Evolutionary conservation across 345 rosid genomes (phyloP), one percentile per base, ranked within the genome.

Genomic region (Xanthoceras sorbifolium): DNA sequence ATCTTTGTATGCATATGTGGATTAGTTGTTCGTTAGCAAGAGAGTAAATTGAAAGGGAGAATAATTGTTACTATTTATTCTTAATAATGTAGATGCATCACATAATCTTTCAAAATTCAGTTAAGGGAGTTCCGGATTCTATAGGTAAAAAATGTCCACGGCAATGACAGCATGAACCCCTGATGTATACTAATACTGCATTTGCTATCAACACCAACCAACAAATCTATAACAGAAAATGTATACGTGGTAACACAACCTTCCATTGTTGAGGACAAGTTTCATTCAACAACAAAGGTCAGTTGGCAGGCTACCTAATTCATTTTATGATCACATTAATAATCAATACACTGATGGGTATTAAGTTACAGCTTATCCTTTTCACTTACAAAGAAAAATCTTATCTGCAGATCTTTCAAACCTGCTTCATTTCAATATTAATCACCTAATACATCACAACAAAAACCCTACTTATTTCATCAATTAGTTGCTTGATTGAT

Each of bases 301-400:
- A 20, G 73, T 67, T 12, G 76, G 76, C 78, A 31, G 84, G 64
- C 81, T 63, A 74, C 84, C 78, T 69, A 77, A 63, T 76, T 69
- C 61, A 22, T 28, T 1, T 20, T 54, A 54, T 54, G 60, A 54
- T 54, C 18, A 20, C 10, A 32, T 15, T 3, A 48, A 17, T 23
- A 25, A 32, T 67, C 18, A 38, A 36, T 38, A 8, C 11, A 20
- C 0, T 38, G 12, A 62, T 9, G 54, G 5, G 28, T 25, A 61
- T 28, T 54, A n/a, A 29, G 55, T 0, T 6, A 0, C n/a, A 32
- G 15, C 48, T 72, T 59, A 73, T 36, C 1, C 1, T 34, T 74
- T 40, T 8, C 29, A n/a, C 26, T n/a, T 26, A 8, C 29, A 32
- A 44, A 34, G 59, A 67, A 76, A 20, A n/a, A n/a, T 8, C n/a